Evolutionary conservation across 352 stramenopile genomes (phyloP).

Genomic region (Phytophthora pinifolia): DNA sequence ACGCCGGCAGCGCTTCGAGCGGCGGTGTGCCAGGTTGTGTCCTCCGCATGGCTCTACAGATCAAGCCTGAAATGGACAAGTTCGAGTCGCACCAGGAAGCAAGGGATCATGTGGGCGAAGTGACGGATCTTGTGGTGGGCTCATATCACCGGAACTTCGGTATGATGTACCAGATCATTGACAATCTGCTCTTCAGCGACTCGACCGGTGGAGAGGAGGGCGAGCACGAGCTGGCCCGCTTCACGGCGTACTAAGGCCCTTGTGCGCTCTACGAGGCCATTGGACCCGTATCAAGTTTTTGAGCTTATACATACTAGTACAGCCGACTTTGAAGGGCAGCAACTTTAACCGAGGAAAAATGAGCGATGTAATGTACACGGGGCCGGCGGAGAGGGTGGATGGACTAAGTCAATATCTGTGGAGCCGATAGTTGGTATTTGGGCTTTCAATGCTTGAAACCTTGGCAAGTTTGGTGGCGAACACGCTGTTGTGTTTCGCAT

Average conservation of each 20-base stretch:
- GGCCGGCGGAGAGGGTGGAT: too few species aligned
- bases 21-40: conserved; percentile 15
- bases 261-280: too few species aligned
- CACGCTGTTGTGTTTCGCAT: too few species aligned
- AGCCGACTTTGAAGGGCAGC: too few species aligned
- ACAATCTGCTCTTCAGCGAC: conserved; percentile 36
- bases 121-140: conserved; percentile 48
- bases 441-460: too few species aligned
- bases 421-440: too few species aligned
- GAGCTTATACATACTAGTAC: too few species aligned
- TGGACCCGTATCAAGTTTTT: too few species aligned
- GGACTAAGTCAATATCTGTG: too few species aligned
- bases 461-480: too few species aligned
- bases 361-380: too few species aligned
- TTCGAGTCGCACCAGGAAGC: conserved; percentile 17
- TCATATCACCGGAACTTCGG: conserved; percentile 46
- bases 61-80: conserved; percentile 28
- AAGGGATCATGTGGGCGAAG: conserved; percentile 33
- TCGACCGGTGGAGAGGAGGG: conserved; percentile 19
- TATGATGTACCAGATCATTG: conserved; percentile 43
- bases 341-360: too few species aligned
- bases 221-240: conserved; percentile 17
- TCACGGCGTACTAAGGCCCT: conserved; percentile 10
- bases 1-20: background rate
- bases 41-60: conserved; percentile 24